Conservation (phyloP, 2,329 filamentous ascomycete genomes). For the Sarocladium kiliense region DNA sequence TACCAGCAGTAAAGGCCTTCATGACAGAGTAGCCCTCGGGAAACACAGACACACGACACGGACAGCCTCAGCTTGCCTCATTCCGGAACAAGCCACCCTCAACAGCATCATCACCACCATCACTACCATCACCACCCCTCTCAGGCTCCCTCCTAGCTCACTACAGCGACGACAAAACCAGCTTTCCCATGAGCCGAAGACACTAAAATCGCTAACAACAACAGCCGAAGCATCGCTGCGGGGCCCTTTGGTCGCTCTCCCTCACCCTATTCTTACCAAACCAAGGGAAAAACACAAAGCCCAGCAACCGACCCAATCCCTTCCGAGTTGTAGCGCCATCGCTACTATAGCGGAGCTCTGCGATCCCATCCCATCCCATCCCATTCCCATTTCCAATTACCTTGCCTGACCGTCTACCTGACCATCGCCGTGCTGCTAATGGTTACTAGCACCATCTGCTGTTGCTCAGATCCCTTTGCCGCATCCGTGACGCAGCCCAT, state of each 20-base stretch:
- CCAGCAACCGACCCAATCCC: neutral
- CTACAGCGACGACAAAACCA: neutral
- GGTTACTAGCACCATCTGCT: neutral
- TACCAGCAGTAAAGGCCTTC: neutral
- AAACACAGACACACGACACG: neutral
- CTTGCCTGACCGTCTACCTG: too few relatives aligned
- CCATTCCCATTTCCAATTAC: too few relatives aligned
- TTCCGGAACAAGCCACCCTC: neutral
- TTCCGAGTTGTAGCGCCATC: neutral
- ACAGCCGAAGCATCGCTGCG: neutral
- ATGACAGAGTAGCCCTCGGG: neutral
- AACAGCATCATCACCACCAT: neutral
- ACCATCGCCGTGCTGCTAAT: too few relatives aligned
- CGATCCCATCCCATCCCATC: too few relatives aligned
- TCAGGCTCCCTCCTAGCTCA: neutral
- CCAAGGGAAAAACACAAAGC: neutral
- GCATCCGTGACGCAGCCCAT: constrained; percentile 9
- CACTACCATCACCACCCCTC: neutral
- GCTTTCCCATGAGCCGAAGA: neutral
- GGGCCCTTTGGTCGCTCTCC: neutral
- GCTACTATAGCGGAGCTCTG: neutral
- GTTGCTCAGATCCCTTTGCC: neutral
- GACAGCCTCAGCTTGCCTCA: constrained; percentile 10
- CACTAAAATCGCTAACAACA: neutral
- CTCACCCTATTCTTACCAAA: neutral